Percentiles rank a stretch among this genome's conserved stretches.
Evolutionary conservation across 257 asterid genomes (phyloP).

Genomic region (Solanum infundibuliforme): DNA sequence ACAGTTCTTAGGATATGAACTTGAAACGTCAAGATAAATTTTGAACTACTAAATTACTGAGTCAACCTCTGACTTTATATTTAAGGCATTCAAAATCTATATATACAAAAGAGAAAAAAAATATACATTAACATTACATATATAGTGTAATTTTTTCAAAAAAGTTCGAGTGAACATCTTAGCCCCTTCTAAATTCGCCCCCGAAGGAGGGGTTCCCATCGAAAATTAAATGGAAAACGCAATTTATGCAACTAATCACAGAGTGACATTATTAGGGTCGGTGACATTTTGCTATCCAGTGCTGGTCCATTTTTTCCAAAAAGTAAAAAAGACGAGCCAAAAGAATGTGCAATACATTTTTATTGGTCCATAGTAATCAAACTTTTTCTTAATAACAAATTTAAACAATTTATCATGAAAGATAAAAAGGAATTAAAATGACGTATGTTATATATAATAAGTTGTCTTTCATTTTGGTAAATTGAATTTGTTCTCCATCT

Average conservation of each 20-base stretch:
- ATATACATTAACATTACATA: no score
- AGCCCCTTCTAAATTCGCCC: no score
- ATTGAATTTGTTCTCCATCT: not conserved
- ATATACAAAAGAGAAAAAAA: no score
- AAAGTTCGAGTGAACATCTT: no score
- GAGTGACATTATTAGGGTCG: constrained; percentile 23
- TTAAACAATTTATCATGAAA: not conserved
- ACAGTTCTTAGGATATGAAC: no score
- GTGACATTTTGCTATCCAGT: not conserved
- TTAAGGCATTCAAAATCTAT: not conserved
- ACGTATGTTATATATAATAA: not conserved
- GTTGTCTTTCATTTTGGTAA: no score
- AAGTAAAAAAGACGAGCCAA: not conserved
- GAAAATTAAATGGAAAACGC: not conserved
- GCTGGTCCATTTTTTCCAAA: not conserved
- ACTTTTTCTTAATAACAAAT: not conserved
- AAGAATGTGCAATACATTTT: not conserved
- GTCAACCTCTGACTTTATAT: no score
- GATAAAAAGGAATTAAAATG: not conserved
- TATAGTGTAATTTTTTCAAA: no score
- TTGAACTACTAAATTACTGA: not conserved
- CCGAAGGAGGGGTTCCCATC: not conserved
- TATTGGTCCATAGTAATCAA: not conserved
- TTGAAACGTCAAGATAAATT: no score
- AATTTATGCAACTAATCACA: not conserved